Evolutionary conservation across 306 rosid species (phyloP).

Genomic region (Luffa acutangula): DNA sequence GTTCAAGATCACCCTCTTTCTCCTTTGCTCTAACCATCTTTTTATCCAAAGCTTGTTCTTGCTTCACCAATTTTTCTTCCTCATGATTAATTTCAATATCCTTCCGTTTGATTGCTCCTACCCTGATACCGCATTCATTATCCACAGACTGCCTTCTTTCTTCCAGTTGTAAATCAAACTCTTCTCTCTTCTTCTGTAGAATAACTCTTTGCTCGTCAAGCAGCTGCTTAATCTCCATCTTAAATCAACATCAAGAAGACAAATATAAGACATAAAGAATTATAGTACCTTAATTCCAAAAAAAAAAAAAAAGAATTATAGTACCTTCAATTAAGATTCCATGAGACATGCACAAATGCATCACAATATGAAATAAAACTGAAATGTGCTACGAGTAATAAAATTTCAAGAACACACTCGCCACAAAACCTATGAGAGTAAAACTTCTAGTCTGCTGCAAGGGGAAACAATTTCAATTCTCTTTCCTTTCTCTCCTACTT

Average conservation of each 20-base stretch:
- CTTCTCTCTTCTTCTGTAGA: constrained; percentile 38
- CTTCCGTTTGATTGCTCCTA: constrained; percentile 40
- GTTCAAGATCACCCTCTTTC: constrained; percentile 57
- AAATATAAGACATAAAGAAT: not conserved
- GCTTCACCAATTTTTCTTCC: constrained; percentile 56
- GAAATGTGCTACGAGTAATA: not conserved
- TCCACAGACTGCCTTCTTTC: constrained; percentile 34
- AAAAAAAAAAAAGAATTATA: no score
- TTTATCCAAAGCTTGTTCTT: constrained; percentile 51
- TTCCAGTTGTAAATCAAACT: constrained; percentile 61
- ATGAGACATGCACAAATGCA: not conserved
- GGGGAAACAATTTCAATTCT: not conserved
- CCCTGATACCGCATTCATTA: constrained; percentile 39
- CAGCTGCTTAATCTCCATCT: constrained; percentile 64
- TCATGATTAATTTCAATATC: constrained; percentile 58
- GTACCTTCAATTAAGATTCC: no score
- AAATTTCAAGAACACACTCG: not conserved
- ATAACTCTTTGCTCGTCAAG: constrained; percentile 45
- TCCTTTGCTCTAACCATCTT: constrained; percentile 73
- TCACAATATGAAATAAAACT: not conserved
- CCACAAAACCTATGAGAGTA: not conserved
- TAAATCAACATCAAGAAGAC: not conserved
- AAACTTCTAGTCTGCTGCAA: not conserved
- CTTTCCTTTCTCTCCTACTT: not conserved
- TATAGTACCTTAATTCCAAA: not conserved